These are phyloP conservation scores for Protomyces inouyei DNA, from an alignment of 1,139 yeast species.

Conservation along the genomic window DNA sequence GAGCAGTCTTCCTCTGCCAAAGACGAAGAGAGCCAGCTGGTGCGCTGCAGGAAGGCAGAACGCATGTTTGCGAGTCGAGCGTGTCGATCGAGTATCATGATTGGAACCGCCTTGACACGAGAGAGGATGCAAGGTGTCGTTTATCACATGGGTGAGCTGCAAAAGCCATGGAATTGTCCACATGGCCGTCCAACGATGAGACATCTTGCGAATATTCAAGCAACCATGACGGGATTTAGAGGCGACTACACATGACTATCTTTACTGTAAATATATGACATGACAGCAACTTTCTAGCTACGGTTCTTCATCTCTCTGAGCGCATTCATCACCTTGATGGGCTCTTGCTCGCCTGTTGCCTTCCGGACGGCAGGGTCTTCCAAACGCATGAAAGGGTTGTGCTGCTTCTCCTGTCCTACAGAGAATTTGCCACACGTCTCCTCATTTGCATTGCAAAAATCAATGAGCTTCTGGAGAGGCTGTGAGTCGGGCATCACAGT, in stretches of 20 bases:
- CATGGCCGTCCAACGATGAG: conserved; percentile 98
- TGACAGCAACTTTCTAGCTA: background rate
- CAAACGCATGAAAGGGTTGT: conserved; percentile 86
- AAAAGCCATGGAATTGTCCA: conserved; percentile 96
- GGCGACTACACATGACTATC: background rate
- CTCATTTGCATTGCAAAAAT: conserved; percentile 54
- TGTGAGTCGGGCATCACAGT: conserved; percentile 49
- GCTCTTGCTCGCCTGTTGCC: conserved; percentile 45
- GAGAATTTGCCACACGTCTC: conserved; percentile 80
- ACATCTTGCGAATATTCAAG: conserved; percentile 60
- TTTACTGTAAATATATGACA: background rate
- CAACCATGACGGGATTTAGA: background rate
- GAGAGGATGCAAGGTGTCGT: conserved; percentile 66
- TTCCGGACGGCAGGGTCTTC: conserved; percentile 52
- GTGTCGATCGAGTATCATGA: conserved; percentile 88
- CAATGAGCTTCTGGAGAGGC: conserved; percentile 54
- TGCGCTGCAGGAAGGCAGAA: conserved; percentile 72
- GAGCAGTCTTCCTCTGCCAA: conserved; percentile 45
- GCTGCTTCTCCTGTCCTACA: conserved; percentile 70
- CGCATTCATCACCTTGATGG: conserved; percentile 56
- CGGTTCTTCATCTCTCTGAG: conserved; percentile 66
- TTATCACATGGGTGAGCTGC: conserved; percentile 59
- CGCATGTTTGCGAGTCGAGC: conserved; percentile 91
- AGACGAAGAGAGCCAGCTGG: conserved; percentile 56
- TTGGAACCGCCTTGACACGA: conserved; percentile 63